Base-by-base conservation (phyloP, 2,329 filamentous ascomycete genomes). In the Botryotinia convoluta region DNA sequence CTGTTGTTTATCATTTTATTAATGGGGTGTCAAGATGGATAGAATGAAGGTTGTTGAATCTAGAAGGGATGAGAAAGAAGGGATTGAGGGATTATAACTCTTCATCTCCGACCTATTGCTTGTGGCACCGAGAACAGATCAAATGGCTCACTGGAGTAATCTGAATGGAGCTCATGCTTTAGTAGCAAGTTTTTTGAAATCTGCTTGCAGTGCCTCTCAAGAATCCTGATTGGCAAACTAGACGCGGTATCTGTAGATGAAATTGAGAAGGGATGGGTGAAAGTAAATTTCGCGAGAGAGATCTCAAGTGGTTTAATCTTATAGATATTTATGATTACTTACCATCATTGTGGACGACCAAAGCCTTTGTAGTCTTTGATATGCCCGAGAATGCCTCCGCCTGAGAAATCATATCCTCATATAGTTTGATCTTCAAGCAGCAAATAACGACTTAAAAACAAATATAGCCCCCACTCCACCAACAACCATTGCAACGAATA, bases 401-500 rank as follows among this genome's bases (percentile, higher is more conserved):
- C 48, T 16, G 4, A 35, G 16, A 57, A 44, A 54, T 12, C 16
- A 42, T 22, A 68, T 29, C 10, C 26, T 4, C 16, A 29, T 22
- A 9, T 39, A 54, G 35, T 29, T 29, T 63, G 5, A 29, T n/a
- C 45, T 29, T 72, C 60, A 72, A 57, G 61, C 26, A 29, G 26
- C 6, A 48, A 77, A 57, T 39, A 77, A 60, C 18, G 74, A 72
- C 32, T 65, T 79, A 1, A 78, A 72, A 42, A 76, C 75, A 70
- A 79, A 79, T 77, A 77, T 74, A 39, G 80, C 74, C 39, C 80
- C 78, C 72, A 79, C 67, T 71, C 76, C 74, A 42, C 79, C 81
- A 35, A 78, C 74, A 44, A 78, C 29, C 65, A 79, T 77, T 6
- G 77, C 80, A 65, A 79, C 32, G 37, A 81, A 54, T 62, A 81